Evolutionary conservation across 2,329 filamentous ascomycete species (phyloP), one percentile per base, ranked within the genome.

Genomic region (Penicillium sp.): DNA sequence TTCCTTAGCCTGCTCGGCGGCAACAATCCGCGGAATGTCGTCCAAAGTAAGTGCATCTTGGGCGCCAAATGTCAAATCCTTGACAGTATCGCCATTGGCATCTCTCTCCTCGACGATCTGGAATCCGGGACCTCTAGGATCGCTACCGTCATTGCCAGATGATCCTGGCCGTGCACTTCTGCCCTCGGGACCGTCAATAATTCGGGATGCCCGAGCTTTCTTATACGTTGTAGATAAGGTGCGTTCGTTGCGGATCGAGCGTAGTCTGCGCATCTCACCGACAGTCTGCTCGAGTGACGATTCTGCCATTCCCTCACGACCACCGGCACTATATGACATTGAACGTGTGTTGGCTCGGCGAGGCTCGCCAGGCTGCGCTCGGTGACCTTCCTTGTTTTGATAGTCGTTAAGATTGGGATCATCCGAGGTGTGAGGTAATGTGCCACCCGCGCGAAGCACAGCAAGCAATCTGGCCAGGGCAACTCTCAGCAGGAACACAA

Each of bases 1-100:
- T 71, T 98, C 93, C 66, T 92, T 88, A 24, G 93, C 93, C 76
- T 98, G 93, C 73, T 98, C 93, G 14, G 95, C 91, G 33, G 95
- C 95, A 43, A 97, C 93, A 68, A 99, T 96, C 61, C 95, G 86
- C 9, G 95, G 92, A 65, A 99, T 98, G 69, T 99, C 95, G 69
- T 99, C 95, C 55, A 99, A 79, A 0, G 93, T 97, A 60, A 99
- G 84, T 24, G 91, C 91, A 74, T 98, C 93, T 69, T 93, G 90
- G 64, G 92, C 88, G 35, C 91, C 91, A 70, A 99, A 92, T 69
- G 93, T 93, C 65, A 93, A 82, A 66, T 93, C 91, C 16, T 89
- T 87, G 31, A 87, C 84, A 21, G 85, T 83, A 64, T 90, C 88
- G 49, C 87, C 85, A 63, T 87, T 85, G 31, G 79, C 80, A 64